Percentiles rank a stretch among this genome's conserved stretches.
Conservation (phyloP, 2,329 filamentous ascomycete species). For the Clonostachys sp. region DNA sequence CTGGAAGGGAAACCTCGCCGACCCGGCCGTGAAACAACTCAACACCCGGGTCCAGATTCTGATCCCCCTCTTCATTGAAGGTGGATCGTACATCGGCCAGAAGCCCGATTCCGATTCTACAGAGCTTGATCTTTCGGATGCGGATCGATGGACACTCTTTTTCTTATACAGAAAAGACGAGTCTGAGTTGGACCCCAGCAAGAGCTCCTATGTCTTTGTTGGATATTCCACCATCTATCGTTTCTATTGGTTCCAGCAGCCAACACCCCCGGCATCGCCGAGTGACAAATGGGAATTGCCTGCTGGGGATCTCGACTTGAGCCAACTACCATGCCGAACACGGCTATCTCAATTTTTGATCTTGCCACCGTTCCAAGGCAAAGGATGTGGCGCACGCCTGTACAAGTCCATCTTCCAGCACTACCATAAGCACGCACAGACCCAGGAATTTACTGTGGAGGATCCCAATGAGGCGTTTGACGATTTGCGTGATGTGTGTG, state of each 20-base stretch:
- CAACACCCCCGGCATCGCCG: constrained; percentile 35
- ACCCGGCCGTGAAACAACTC: constrained; percentile 65
- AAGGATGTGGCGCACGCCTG: constrained; percentile 73
- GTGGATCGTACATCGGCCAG: constrained; percentile 67
- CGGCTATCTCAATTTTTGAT: constrained; percentile 93
- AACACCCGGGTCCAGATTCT: constrained; percentile 80
- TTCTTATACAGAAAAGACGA: constrained; percentile 70
- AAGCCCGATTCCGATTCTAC: constrained; percentile 46
- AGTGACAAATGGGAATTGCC: constrained; percentile 36
- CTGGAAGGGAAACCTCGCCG: constrained; percentile 72
- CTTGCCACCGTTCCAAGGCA: constrained; percentile 78
- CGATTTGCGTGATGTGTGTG: constrained; percentile 70
- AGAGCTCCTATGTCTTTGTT: constrained; percentile 70
- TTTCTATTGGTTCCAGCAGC: constrained; percentile 63
- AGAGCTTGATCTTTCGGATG: constrained; percentile 65
- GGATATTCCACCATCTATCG: constrained; percentile 91
- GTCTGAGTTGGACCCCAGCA: constrained; percentile 27
- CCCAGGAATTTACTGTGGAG: constrained; percentile 85
- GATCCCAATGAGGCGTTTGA: constrained; percentile 88
- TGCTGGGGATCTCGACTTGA: constrained; percentile 39
- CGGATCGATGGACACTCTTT: constrained; percentile 87
- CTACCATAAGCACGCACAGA: constrained; percentile 62
- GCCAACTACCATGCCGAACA: constrained; percentile 68
- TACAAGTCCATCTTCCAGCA: constrained; percentile 75
- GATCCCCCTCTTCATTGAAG: constrained; percentile 86